Evolutionary conservation across 225 moss, liverwort and hornwort species (phyloP).

Genomic region (Asterella californica): DNA sequence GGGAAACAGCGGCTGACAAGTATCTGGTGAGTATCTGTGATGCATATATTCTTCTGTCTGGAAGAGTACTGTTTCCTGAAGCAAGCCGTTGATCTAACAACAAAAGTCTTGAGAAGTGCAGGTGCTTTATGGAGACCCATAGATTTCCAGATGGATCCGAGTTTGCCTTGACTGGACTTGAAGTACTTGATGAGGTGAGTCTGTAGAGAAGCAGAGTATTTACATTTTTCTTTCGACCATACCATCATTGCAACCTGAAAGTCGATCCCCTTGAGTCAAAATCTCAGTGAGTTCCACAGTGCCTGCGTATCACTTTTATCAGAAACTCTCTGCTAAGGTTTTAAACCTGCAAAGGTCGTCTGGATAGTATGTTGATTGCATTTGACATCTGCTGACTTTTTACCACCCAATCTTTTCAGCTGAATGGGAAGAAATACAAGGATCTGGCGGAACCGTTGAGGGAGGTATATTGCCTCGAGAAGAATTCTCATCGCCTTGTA

Average conservation of each 20-base stretch:
- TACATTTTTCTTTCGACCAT: neutral
- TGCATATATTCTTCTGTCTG: neutral
- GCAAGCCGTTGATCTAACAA: constrained; percentile 1
- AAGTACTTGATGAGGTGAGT: constrained; percentile 49
- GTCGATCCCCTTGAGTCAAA: neutral
- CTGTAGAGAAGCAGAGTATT: neutral
- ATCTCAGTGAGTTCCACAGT: neutral
- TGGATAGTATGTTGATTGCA: neutral
- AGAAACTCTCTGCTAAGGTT: neutral
- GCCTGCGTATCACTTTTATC: neutral
- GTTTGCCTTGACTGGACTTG: constrained; percentile 48
- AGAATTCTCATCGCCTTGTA: neutral
- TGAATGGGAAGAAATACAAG: constrained; percentile 45
- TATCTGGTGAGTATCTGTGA: constrained; percentile 41
- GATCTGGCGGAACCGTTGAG: constrained; percentile 47
- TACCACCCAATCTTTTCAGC: constrained; percentile 20
- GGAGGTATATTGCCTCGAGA: constrained; percentile 29
- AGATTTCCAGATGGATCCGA: constrained; percentile 50
- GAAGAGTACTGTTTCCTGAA: neutral
- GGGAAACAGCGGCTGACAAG: constrained; percentile 52
- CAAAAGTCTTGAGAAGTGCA: constrained; percentile 16
- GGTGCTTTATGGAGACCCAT: constrained; percentile 51
- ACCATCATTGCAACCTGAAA: neutral
- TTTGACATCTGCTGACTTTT: neutral
- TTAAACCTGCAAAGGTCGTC: neutral